Evolutionary conservation across 1,139 yeast species (phyloP), one percentile per base, ranked within the genome.

Genomic region (Blastobotrys capitulatus): DNA sequence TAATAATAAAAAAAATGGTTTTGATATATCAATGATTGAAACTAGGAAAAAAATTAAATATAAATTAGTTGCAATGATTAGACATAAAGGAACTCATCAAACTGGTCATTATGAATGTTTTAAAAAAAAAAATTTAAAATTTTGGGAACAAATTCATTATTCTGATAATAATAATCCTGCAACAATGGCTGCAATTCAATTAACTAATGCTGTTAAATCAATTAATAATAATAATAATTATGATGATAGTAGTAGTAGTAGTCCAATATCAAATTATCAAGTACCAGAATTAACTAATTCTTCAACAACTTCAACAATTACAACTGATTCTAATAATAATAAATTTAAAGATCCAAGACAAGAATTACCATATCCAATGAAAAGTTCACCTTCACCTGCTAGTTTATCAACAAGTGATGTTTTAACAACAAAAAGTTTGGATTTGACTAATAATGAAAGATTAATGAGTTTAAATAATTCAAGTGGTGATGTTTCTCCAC

Each of bases 31-130:
- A 29, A 22, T 22, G 12, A 10, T 34, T 22, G 15, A 22, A 25
- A 19, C 26, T 4, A n/a, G 45, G 6, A 38, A 27, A 2, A 42
- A 42, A n/a, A 62, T 49, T 60, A 60, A 26, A 42, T 89, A 87
- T 64, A 72, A 72, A 53, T 72, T 92, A 36, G 77, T 76, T 55
- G 86, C 96, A 0, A 72, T 88, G 57, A 81, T 92, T 22, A 76
- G 88, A 54, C 98, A 92, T 63, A 80, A 82, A 47, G 98, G 97
- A 0, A 82, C 94, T 0, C 97, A 92, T 66, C 77, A 84, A 18
- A 80, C 83, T 44, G 98, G 97, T 0, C 98, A 92, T 63, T 92
- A 61, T 52, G 71, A 69, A 48, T 66, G 70, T 46, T 65, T 62
- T 46, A 60, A 71, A 15, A 62, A 69, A 20, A 64, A 65, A 56